Evolutionary conservation across 1,284 basidiomycete species (phyloP).

Genomic region (Boletellus deceptivus): DNA sequence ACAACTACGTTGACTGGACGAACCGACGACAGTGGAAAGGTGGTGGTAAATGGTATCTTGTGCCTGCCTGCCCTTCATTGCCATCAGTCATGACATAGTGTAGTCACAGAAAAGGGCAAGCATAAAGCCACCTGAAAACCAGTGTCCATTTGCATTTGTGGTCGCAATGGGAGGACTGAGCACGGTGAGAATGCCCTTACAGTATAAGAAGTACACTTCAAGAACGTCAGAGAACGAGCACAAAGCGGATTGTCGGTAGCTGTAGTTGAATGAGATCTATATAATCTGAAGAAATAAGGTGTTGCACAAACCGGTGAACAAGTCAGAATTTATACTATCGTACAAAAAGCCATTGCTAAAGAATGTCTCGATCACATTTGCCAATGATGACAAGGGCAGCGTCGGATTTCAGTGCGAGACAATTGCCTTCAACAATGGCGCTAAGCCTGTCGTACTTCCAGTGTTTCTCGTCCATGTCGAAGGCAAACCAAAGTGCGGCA

Average conservation of each 20-base stretch:
- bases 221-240: slow-evolving; percentile 60
- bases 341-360: slow-evolving; percentile 71
- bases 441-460: slow-evolving; percentile 65
- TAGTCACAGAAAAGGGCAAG: slow-evolving; percentile 85
- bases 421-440: slow-evolving; percentile 31
- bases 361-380: slow-evolving; percentile 70
- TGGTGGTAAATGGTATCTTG: slow-evolving; percentile 51
- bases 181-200: slow-evolving; percentile 3
- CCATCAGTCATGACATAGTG: slow-evolving; percentile 85
- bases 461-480: slow-evolving; percentile 75
- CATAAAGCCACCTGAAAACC: slow-evolving; percentile 85
- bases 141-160: slow-evolving; percentile 93
- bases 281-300: background rate
- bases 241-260: slow-evolving; percentile 57
- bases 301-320: slow-evolving; percentile 64
- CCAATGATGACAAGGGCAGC: slow-evolving; percentile 74
- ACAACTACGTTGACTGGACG: background rate
- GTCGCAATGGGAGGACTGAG: slow-evolving; percentile 79
- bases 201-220: slow-evolving; percentile 48
- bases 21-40: background rate
- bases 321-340: slow-evolving; percentile 64
- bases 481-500: slow-evolving; percentile 65
- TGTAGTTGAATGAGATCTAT: slow-evolving; percentile 21
- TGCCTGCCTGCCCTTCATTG: slow-evolving; percentile 84
- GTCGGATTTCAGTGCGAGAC: slow-evolving; percentile 33